Conservation (phyloP, 495 filamentous ascomycete species). For the Penicillium maclennaniae region DNA sequence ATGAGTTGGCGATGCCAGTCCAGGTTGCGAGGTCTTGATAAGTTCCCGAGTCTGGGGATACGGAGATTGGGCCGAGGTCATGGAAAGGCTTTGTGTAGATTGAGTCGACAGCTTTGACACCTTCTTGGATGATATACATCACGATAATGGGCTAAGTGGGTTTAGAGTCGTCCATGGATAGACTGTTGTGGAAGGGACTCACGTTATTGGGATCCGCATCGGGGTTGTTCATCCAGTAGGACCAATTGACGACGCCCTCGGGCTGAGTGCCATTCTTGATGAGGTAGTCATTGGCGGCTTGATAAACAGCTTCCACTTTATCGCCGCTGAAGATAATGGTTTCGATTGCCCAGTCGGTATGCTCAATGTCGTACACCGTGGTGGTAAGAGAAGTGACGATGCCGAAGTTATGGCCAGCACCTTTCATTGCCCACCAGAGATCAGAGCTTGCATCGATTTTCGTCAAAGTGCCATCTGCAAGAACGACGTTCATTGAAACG, state of each 20-base stretch:
- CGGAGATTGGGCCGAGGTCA: constrained; percentile 40
- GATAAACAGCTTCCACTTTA: constrained; percentile 47
- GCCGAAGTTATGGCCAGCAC: constrained; percentile 62
- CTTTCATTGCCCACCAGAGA: constrained; percentile 55
- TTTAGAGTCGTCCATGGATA: neutral
- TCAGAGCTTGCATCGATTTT: constrained; percentile 39
- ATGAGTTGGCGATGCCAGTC: constrained; percentile 35
- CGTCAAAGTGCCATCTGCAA: constrained; percentile 48
- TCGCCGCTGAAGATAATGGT: constrained; percentile 45
- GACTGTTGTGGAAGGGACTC: neutral
- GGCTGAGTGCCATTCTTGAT: constrained; percentile 37
- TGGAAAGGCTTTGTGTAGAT: constrained; percentile 44
- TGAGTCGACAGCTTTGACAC: constrained; percentile 35
- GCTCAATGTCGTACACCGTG: constrained; percentile 45
- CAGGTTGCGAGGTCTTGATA: constrained; percentile 44
- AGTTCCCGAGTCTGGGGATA: constrained; percentile 26
- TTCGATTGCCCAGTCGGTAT: constrained; percentile 40
- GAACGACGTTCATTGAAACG: constrained; percentile 49
- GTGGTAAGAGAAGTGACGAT: constrained; percentile 48
- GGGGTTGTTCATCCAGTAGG: constrained; percentile 46
- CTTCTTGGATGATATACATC: constrained; percentile 51
- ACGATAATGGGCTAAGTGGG: constrained; percentile 39
- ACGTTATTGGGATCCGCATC: constrained; percentile 34
- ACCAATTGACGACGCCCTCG: constrained; percentile 46
- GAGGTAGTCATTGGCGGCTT: constrained; percentile 41